These are phyloP conservation scores for Aegilops umbellulata DNA, from an alignment of 176 grass and related monocot species.

Conservation along the genomic window DNA sequence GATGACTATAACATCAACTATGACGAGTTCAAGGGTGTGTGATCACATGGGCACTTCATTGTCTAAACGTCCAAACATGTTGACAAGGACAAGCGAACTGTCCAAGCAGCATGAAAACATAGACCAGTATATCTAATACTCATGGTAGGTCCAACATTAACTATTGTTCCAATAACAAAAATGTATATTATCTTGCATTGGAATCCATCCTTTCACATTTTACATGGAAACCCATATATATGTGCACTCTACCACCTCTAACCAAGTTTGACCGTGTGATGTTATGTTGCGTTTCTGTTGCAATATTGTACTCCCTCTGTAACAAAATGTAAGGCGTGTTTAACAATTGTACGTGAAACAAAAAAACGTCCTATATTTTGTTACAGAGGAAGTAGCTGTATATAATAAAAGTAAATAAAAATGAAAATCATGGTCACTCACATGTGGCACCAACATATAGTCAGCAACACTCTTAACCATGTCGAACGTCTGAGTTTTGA, in stretches of 20 bases:
- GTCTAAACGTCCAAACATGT: neutral
- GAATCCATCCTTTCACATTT: neutral
- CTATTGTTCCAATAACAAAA: neutral
- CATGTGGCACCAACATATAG: no score
- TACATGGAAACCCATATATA: neutral
- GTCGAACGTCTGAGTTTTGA: no score
- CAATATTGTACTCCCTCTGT: no score
- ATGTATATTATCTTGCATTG: neutral
- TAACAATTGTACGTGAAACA: no score
- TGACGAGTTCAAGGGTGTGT: no score
- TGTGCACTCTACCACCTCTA: neutral
- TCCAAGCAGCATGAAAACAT: neutral
- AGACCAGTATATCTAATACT: neutral
- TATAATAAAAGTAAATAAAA: no score
- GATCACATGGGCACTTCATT: neutral
- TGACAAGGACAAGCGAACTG: neutral
- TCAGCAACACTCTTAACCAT: no score
- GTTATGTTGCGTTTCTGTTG: no score
- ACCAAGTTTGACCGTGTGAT: neutral
- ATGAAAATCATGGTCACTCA: no score
- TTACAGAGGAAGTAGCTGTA: neutral
- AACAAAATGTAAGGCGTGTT: no score
- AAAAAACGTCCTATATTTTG: no score
- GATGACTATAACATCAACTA: no score
- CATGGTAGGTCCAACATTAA: neutral